Evolutionary conservation across 2,329 filamentous ascomycete genomes (phyloP), one percentile per base, ranked within the genome.

Genomic region (Alternaria burnsii): DNA sequence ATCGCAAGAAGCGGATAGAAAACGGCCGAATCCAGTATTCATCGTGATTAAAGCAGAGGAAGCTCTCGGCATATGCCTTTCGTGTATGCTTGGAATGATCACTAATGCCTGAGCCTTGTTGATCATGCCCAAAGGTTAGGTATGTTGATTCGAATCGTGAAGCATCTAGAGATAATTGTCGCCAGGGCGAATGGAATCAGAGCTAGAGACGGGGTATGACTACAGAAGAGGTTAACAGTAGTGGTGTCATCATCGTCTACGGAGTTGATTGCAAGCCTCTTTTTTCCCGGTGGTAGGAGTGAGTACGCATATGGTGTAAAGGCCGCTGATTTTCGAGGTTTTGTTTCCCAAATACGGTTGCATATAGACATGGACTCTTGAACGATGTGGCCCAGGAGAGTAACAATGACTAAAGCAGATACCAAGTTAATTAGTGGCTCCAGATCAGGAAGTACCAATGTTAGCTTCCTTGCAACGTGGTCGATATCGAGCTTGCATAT

Each of bases 401-500:
- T 24, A 46, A 20, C 18, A n/a, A 47, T 44, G 20, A 43, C 43
- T 12, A 36, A 28, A 30, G n/a, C 20, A n/a, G 34, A 12, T 30
- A 40, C 44, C 32, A 28, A 41, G 30, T 30, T 32, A 22, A 30
- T 40, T 43, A 16, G n/a, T 22, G 16, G n/a, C 46, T 38, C 20
- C 22, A 24, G 5, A 41, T 34, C 8, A 36, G 46, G 40, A 32
- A 32, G 41, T 38, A 12, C 12, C 32, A 24, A 50, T 50, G 20
- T 22, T 12, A 50, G 32, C 46, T 38, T 42, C 46, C 46, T 50
- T 38, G 14, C 32, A n/a, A 22, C 24, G 30, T 43, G 34, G 24
- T 59, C 30, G 38, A 51, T 51, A 34, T 11, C 30, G n/a, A 51
- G 5, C n/a, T 36, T 22, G 40, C 38, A 20, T 51, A 38, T 44